Conservation (phyloP, 306 rosid genomes). For the Casuarina equisetifolia region DNA sequence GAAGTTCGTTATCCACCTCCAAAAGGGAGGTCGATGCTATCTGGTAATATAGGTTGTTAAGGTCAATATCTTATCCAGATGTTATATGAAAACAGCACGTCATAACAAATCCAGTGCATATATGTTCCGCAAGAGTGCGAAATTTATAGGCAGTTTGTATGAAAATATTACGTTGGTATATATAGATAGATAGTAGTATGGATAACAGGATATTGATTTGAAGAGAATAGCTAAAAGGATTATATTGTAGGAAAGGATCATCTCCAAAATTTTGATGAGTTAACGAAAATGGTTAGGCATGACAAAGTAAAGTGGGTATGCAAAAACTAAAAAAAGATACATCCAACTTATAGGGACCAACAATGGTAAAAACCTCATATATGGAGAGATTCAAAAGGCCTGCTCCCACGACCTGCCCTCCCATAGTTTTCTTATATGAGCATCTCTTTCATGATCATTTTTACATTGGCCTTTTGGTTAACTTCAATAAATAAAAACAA, state of each 20-base stretch:
- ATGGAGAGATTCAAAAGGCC: neutral
- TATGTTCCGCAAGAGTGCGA: neutral
- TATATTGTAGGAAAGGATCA: neutral
- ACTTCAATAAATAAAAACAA: slow-evolving; percentile 6
- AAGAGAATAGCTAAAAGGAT: neutral
- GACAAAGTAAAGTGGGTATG: neutral
- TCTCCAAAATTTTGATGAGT: neutral
- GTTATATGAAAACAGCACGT: neutral
- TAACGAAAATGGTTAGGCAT: neutral
- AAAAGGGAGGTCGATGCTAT: neutral
- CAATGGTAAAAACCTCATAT: neutral
- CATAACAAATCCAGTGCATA: neutral
- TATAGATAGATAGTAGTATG: neutral
- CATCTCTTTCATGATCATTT: slow-evolving; percentile 13
- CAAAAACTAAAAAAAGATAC: neutral
- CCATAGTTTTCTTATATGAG: neutral
- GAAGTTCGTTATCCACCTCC: too few relatives aligned
- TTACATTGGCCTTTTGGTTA: neutral
- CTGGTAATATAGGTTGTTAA: neutral
- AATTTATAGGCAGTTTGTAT: neutral
- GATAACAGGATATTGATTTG: too few relatives aligned
- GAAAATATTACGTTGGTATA: neutral
- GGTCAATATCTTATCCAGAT: neutral
- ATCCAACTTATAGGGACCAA: neutral
- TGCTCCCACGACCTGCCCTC: neutral